Evolutionary conservation across 768 basidiomycete species (phyloP).

Genomic region (Lentinula edodes): DNA sequence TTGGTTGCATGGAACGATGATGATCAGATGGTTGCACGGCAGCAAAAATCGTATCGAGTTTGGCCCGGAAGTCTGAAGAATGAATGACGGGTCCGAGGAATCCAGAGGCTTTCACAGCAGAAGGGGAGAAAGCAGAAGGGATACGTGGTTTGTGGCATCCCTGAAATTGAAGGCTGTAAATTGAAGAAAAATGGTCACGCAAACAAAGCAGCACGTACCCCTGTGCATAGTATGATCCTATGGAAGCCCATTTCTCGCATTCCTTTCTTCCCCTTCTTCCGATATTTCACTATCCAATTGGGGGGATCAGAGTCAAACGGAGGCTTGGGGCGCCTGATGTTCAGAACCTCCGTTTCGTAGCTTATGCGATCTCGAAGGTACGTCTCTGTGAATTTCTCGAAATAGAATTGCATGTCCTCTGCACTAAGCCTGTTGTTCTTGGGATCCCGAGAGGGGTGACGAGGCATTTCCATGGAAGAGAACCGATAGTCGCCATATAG

Average conservation of each 20-base stretch:
- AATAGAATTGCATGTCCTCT: constrained; percentile 47
- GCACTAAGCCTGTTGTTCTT: constrained; percentile 47
- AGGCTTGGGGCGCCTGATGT: constrained; percentile 28
- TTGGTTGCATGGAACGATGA: background rate
- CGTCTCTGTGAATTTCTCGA: constrained; percentile 44
- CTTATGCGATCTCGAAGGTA: constrained; percentile 41
- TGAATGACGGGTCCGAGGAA: constrained; percentile 49
- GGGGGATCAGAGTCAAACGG: constrained; percentile 15
- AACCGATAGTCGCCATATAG: constrained; percentile 62
- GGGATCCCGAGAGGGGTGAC: constrained; percentile 24
- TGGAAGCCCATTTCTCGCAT: constrained; percentile 33
- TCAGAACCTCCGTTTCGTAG: constrained; percentile 43
- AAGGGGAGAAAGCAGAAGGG: constrained; percentile 32
- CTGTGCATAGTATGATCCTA: constrained; percentile 55
- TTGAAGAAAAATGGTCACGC: background rate
- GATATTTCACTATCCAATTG: constrained; percentile 41
- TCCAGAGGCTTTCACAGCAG: constrained; percentile 26
- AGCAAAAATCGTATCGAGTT: constrained; percentile 37
- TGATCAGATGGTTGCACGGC: constrained; percentile 16
- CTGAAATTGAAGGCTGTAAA: constrained; percentile 22
- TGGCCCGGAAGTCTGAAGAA: constrained; percentile 39
- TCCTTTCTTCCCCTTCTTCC: constrained; percentile 9
- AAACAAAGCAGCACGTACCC: constrained; percentile 25
- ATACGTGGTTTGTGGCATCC: constrained; percentile 52
- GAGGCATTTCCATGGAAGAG: constrained; percentile 49